These are phyloP conservation scores for Salvia rosmarinus DNA, from an alignment of 257 asterid genomes.

Conservation along the genomic window DNA sequence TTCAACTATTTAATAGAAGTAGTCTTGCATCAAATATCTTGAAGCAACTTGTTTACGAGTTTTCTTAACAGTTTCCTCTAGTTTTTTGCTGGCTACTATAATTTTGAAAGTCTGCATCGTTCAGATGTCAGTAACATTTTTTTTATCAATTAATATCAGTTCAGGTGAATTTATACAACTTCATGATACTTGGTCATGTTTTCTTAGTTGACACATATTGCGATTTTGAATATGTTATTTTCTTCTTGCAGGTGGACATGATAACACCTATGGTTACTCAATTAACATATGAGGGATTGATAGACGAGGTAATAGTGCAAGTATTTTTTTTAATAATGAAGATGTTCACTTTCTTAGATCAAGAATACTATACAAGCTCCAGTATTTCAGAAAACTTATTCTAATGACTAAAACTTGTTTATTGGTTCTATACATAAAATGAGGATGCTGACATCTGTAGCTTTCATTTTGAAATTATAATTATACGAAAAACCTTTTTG, in stretches of 20 bases:
- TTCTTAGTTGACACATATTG: not conserved
- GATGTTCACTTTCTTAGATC: not conserved
- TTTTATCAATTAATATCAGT: slow-evolving; percentile 10
- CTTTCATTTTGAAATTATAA: slow-evolving; percentile 11
- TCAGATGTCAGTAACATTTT: slow-evolving; percentile 10
- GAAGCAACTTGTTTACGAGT: not conserved
- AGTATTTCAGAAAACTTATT: slow-evolving; percentile 14
- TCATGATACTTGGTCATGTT: slow-evolving; percentile 16
- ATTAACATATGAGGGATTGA: slow-evolving; percentile 87
- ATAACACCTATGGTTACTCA: slow-evolving; percentile 97
- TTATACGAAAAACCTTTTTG: slow-evolving; percentile 19
- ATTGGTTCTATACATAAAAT: not conserved
- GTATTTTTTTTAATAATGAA: not conserved
- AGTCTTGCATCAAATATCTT: not conserved
- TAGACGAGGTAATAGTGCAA: slow-evolving; percentile 76
- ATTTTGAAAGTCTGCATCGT: slow-evolving; percentile 15
- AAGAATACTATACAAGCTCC: not conserved
- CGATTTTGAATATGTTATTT: slow-evolving; percentile 29
- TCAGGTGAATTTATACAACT: slow-evolving; percentile 17
- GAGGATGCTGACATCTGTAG: slow-evolving; percentile 20
- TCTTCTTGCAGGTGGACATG: slow-evolving; percentile 89
- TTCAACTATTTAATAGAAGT: not conserved
- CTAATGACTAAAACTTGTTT: not conserved
- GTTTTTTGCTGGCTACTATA: not conserved
- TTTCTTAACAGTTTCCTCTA: slow-evolving; percentile 10